Conservation (phyloP, 345 rosid species). For the Aquilaria malaccensis region DNA sequence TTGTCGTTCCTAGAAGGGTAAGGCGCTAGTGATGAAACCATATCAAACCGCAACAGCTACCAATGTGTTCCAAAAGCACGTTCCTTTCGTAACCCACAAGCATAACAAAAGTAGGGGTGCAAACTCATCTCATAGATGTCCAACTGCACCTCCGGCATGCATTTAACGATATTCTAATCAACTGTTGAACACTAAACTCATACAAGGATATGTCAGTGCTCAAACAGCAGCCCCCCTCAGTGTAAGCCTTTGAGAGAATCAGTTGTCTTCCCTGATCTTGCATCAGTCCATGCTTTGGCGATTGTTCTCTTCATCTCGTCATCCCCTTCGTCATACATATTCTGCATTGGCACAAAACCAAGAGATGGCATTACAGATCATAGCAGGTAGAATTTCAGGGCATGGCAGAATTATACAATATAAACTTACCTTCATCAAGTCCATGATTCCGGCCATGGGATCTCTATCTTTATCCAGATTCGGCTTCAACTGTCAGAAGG, state of each 20-base stretch:
- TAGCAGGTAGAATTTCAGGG: background rate
- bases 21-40: too few relatives aligned
- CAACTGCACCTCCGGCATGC: too few relatives aligned
- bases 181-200: too few relatives aligned
- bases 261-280: conserved; percentile 80
- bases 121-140: too few relatives aligned
- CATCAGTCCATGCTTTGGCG: conserved; percentile 99
- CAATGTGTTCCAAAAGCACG: too few relatives aligned
- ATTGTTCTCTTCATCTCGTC: conserved; percentile 91
- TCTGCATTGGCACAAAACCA: conserved; percentile 27
- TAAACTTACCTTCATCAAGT: conserved; percentile 69
- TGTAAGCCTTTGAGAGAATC: conserved; percentile 55
- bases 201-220: too few relatives aligned
- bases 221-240: conserved; percentile 9
- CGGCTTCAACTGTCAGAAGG: conserved; percentile 61
- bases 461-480: conserved; percentile 62
- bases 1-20: too few relatives aligned
- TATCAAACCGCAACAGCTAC: too few relatives aligned
- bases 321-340: conserved; percentile 95
- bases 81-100: too few relatives aligned
- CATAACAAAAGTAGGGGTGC: too few relatives aligned
- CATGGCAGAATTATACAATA: background rate
- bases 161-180: too few relatives aligned
- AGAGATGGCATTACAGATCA: too few relatives aligned
- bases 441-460: conserved; percentile 99